Evolutionary conservation across 2,329 filamentous ascomycete species (phyloP), one percentile per base, ranked within the genome.

Genomic region (Neoascochyta sp.): DNA sequence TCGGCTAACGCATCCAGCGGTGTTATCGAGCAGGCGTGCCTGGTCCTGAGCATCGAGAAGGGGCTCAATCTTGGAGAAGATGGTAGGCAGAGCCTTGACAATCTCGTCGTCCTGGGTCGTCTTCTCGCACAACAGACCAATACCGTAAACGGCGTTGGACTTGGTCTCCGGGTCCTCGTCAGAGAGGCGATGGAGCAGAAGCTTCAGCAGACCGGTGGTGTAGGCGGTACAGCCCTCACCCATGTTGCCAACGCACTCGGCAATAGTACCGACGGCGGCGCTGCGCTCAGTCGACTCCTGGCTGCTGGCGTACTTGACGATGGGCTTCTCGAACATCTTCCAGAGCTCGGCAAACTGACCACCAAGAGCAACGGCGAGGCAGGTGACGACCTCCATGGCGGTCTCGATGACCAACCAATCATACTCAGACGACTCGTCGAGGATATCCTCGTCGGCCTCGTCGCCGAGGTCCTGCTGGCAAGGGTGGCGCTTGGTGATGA

Each of bases 361-460:
- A 21, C 92, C 92, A 9, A 96, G 79, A 17, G 87, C 87, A 25
- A 80, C 78, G 12, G 89, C 81, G 22, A 96, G 76, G 20, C 86
- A 87, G 29, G 87, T 86, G 28, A 95, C 74, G 25, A 94, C 87
- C 46, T 96, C 92, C 32, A 96, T 77, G 19, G 87, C 89, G 7
- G 88, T 95, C 68, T 98, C 92, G 32, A 96, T 83, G 29, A 95
- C 83, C 11, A 95, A 78, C 92, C 92, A 96, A 70, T 96, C 92
- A 55, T 94, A 95, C 68, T 98, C 92, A 3, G 90, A 94, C 16
- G 83, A 84, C 60, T 88, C 90, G 27, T 79, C 71, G 9, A 73
- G 62, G 31, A 70, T 70, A 27, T 84, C 78, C 33, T 84, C 78
- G 7, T 80, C 71, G n/a, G 81, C 80, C 41, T 83, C 78, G 49